These are phyloP conservation scores for Trichoderma erinaceum DNA, from an alignment of 495 filamentous ascomycete species.

Conservation along the genomic window DNA sequence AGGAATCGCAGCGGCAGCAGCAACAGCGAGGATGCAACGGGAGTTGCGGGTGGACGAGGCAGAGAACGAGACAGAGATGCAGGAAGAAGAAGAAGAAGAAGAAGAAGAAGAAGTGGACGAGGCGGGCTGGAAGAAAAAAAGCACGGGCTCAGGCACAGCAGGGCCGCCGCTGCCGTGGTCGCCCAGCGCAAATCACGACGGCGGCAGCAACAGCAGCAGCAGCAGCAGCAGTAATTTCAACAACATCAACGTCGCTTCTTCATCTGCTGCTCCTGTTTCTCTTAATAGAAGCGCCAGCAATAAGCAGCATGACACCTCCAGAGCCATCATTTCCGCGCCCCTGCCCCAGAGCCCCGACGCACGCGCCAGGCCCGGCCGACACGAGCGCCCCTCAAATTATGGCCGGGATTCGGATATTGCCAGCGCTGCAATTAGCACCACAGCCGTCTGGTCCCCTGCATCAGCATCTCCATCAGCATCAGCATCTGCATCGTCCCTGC, in stretches of 20 bases:
- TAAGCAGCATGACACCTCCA: constrained; percentile 4
- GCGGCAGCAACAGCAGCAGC: constrained; percentile 10
- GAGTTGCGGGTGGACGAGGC: neutral
- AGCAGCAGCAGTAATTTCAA: constrained; percentile 2
- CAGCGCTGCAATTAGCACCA: neutral
- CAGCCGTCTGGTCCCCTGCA: neutral
- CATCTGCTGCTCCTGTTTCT: neutral
- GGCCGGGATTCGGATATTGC: constrained; percentile 7
- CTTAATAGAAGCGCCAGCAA: neutral
- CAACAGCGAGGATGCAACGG: constrained; percentile 7
- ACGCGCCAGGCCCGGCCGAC: neutral
- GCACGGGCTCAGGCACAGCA: neutral
- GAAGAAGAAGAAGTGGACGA: neutral
- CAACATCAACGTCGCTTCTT: neutral
- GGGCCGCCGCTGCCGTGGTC: constrained; percentile 1
- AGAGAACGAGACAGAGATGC: neutral
- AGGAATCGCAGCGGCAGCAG: neutral
- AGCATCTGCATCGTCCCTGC: neutral
- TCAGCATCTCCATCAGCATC: neutral
- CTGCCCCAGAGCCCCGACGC: neutral
- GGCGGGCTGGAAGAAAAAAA: constrained; percentile 1
- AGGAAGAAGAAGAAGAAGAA: neutral
- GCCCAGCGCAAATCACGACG: neutral
- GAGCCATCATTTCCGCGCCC: constrained; percentile 8
- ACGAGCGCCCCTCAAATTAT: neutral